Evolutionary conservation across 2,329 filamentous ascomycete species (phyloP), one percentile per base, ranked within the genome.

Genomic region (Penicillium sp.): DNA sequence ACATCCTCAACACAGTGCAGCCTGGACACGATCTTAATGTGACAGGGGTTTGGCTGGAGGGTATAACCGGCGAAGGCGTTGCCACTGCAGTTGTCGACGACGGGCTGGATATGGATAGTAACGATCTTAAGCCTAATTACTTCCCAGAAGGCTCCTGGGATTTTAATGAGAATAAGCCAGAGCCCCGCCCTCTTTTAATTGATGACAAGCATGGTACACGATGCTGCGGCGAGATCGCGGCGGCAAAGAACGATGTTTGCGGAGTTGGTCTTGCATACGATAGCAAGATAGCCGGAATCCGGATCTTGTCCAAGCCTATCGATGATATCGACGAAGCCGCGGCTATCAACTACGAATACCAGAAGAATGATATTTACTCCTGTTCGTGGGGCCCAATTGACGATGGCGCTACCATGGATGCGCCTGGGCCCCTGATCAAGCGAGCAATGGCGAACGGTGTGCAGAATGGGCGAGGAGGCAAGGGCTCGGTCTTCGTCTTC

Each of bases 311-410:
- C 54, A 93, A 91, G 67, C 79, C 90, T 45, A 97, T 99, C 61
- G 88, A 87, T 47, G 94, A 99, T 70, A 87, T 89, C 27, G 94
- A 99, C 67, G 94, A 99, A 74, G 92, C 94, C 23, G 80, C 88
- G 29, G 90, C 94, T 19, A 86, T 99, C 80, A 97, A 96, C 74
- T 97, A 93, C 76, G 89, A 88, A 58, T 94, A 85, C 67, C 86
- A 97, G 66, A 80, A 93, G 57, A 99, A 97, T 70, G 85, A 97
- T 56, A 97, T 99, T 55, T 99, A 97, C 76, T 99, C 94, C 0
- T 99, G 94, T 77, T 99, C 94, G 0, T 99, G 94, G 94, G 94
- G 94, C 0, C 94, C 94, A 8, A 90, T 91, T 0, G 94, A 99
- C 67, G 92, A 97, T 70, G 94, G 94, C 42, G 81, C 81, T 57